Percentiles rank a stretch among this genome's conserved stretches.
These are phyloP conservation scores for Fusarium sp. DNA, from an alignment of 2,329 filamentous ascomycete genomes.

Conservation along the genomic window DNA sequence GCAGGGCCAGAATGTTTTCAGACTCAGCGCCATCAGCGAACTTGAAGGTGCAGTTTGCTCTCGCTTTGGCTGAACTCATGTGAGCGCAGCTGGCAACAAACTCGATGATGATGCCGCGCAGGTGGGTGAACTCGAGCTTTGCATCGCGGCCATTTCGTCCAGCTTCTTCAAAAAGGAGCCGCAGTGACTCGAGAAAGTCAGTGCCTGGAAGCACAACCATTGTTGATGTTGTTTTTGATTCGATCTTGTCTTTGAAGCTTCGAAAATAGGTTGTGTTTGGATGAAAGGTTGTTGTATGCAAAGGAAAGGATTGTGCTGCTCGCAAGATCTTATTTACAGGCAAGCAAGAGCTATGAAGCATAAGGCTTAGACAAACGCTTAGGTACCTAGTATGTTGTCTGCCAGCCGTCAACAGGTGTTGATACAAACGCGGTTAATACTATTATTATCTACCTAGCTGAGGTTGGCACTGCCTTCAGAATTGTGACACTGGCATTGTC, in stretches of 20 bases:
- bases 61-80: slow-evolving; percentile 31
- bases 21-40: slow-evolving; percentile 43
- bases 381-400: background rate
- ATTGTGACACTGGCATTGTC: background rate
- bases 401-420: background rate
- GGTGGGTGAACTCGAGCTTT: slow-evolving; percentile 28
- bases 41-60: slow-evolving; percentile 27
- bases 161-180: slow-evolving; percentile 41
- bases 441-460: background rate
- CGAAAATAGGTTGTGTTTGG: background rate
- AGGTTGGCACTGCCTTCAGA: slow-evolving; percentile 1
- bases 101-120: slow-evolving; percentile 29
- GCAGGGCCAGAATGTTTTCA: slow-evolving; percentile 22
- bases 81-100: slow-evolving; percentile 24
- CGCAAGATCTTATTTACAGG: background rate
- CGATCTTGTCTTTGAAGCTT: background rate
- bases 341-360: background rate
- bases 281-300: background rate
- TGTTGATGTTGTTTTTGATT: background rate
- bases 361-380: background rate
- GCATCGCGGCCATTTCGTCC: slow-evolving; percentile 6
- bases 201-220: slow-evolving; percentile 10
- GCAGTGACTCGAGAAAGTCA: slow-evolving; percentile 37
- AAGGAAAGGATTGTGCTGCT: background rate
- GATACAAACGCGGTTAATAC: background rate